phyloP scores from a whole-genome alignment of 495 filamentous ascomycete species.

The Penicillium cataractarum region DNA sequence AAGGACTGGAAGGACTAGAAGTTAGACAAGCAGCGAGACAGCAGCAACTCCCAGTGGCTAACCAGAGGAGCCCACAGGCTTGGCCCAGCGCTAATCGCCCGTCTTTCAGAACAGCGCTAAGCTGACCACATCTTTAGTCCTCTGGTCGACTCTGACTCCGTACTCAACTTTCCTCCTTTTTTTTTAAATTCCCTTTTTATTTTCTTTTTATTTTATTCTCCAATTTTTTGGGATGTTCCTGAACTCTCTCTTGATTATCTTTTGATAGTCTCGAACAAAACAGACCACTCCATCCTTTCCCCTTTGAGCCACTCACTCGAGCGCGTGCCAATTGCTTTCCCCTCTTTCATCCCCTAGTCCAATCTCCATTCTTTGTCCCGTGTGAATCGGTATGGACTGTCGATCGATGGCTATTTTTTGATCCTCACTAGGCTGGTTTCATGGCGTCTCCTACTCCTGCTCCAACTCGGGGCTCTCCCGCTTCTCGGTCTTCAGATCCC shows the following conservation, averaged over 20 bases:
- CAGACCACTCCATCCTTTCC: conserved; percentile 27
- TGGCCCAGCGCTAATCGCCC: conserved; percentile 31
- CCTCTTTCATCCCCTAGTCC: conserved; percentile 21
- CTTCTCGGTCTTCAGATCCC: conserved; percentile 13
- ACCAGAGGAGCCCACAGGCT: conserved; percentile 24
- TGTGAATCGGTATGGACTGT: conserved; percentile 33
- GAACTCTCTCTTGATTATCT: conserved; percentile 2
- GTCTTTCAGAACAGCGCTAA: neutral
- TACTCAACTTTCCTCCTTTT: conserved; percentile 8
- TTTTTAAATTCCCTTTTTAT: neutral
- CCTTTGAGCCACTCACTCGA: conserved; percentile 5
- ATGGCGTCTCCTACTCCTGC: conserved; percentile 33
- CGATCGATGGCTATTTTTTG: conserved; percentile 38
- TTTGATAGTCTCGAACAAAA: conserved; percentile 12
- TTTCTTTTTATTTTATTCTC: neutral
- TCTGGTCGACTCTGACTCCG: neutral
- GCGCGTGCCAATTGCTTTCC: conserved; percentile 7
- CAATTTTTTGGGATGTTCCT: neutral
- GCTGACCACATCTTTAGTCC: neutral
- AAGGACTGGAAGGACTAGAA: conserved; percentile 14
- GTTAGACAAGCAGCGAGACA: neutral
- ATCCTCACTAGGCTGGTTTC: conserved; percentile 28
- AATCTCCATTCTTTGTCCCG: conserved; percentile 24
- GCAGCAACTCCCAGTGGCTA: neutral
- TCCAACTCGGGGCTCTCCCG: conserved; percentile 22